Evolutionary conservation across 2,329 filamentous ascomycete genomes (phyloP).

Genomic region (Pseudopithomyces maydicus): DNA sequence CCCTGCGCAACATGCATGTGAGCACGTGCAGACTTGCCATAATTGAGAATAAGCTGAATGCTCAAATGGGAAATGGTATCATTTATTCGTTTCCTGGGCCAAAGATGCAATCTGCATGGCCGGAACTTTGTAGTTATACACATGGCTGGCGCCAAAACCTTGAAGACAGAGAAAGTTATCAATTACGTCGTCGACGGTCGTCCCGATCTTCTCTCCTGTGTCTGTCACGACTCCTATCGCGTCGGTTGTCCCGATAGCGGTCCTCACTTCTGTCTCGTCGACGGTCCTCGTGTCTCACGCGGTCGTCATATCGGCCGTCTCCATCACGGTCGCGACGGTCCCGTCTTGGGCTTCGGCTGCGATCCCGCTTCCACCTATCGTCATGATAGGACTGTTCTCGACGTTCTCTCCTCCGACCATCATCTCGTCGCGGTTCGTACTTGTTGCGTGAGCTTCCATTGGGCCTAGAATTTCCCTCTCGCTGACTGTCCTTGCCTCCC

Average conservation of each 20-base stretch:
- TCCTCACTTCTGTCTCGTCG: conserved; percentile 34
- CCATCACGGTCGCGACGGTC: conserved; percentile 35
- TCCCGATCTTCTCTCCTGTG: conserved; percentile 47
- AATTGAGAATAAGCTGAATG: background rate
- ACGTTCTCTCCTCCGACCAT: conserved; percentile 38
- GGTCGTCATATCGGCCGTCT: conserved; percentile 34
- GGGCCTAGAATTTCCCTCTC: conserved; percentile 9
- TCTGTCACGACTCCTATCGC: conserved; percentile 47
- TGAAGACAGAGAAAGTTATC: background rate
- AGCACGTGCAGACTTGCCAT: no score
- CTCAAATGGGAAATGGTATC: background rate
- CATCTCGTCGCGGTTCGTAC: conserved; percentile 45
- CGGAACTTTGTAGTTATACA: background rate
- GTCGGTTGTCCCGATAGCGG: conserved; percentile 40
- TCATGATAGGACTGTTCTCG: conserved; percentile 42
- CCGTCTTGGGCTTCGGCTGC: conserved; percentile 40
- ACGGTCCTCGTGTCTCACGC: conserved; percentile 27
- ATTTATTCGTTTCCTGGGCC: background rate
- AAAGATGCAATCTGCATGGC: background rate
- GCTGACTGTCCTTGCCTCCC: conserved; percentile 12
- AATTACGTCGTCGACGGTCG: conserved; percentile 29
- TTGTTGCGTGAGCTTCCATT: conserved; percentile 13
- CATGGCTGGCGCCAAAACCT: background rate
- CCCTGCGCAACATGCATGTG: no score
- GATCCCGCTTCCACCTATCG: conserved; percentile 45